These are phyloP conservation scores for Rachicladosporium sp. DNA, from an alignment of 2,329 filamentous ascomycete species.

Conservation along the genomic window DNA sequence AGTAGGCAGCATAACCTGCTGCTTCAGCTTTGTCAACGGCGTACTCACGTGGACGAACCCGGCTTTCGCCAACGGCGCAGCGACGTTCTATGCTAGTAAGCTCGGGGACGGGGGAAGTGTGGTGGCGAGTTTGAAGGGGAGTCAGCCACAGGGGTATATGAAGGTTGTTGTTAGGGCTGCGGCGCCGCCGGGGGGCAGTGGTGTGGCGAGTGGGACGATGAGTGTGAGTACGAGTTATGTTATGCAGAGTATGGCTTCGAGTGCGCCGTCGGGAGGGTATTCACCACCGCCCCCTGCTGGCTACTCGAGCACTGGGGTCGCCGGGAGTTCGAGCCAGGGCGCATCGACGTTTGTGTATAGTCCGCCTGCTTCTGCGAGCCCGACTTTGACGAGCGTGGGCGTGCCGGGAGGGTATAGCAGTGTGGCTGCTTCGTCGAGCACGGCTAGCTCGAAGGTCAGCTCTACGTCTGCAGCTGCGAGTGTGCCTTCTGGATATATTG, in stretches of 20 bases:
- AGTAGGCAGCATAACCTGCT: constrained; percentile 15
- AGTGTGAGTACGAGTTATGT: constrained; percentile 5
- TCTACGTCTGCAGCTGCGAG: too few relatives aligned
- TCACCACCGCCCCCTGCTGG: too few relatives aligned
- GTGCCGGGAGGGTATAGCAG: too few relatives aligned
- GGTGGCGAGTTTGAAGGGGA: constrained; percentile 18
- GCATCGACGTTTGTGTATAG: too few relatives aligned
- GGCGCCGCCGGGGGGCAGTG: constrained; percentile 12
- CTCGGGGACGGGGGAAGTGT: constrained; percentile 17
- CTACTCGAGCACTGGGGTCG: too few relatives aligned
- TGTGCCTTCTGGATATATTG: too few relatives aligned
- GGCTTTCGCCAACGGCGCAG: constrained; percentile 19
- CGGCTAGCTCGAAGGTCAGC: too few relatives aligned
- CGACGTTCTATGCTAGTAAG: constrained; percentile 21
- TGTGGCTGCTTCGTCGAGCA: too few relatives aligned
- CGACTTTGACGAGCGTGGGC: too few relatives aligned
- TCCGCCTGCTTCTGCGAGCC: too few relatives aligned
- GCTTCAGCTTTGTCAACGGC: constrained; percentile 17
- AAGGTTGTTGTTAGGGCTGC: constrained; percentile 6
- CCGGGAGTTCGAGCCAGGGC: too few relatives aligned
- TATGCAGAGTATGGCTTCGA: constrained; percentile 5
- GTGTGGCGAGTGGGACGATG: constrained; percentile 1
- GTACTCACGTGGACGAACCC: constrained; percentile 22
- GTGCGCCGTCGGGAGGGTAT: too few relatives aligned
- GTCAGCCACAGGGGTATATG: constrained; percentile 6